Conservation (phyloP, 768 basidiomycete species). For the Lentinula detonsa region DNA sequence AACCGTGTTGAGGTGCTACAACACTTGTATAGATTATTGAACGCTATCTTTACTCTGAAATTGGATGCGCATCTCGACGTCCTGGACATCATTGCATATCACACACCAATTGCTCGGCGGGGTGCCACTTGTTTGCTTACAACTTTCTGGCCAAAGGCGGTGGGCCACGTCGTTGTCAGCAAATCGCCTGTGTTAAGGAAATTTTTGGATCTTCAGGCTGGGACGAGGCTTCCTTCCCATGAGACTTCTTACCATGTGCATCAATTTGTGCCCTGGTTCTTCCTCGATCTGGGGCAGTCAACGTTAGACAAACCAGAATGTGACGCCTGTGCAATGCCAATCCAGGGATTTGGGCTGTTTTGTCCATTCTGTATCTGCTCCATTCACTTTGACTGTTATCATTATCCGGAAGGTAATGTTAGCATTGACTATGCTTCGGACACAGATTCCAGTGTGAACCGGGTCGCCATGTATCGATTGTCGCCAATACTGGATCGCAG, state of each 20-base stretch:
- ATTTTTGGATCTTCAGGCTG: conserved; percentile 2
- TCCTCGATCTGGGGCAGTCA: conserved; percentile 16
- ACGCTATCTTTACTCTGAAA: conserved; percentile 49
- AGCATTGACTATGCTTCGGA: conserved; percentile 45
- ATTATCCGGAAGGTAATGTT: conserved; percentile 58
- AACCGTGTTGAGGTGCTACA: conserved; percentile 32
- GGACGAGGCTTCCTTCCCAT: conserved; percentile 1
- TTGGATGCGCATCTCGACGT: conserved; percentile 66
- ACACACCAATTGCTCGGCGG: conserved; percentile 46
- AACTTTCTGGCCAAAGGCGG: conserved; percentile 60
- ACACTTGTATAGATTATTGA: conserved; percentile 49
- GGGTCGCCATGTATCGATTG: conserved; percentile 58
- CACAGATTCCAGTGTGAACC: conserved; percentile 41
- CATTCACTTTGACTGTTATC: conserved; percentile 78
- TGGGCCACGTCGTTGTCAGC: conserved; percentile 63
- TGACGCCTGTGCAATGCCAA: conserved; percentile 43
- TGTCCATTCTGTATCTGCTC: conserved; percentile 67
- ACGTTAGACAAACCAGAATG: conserved; percentile 40
- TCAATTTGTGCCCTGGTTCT: conserved; percentile 70
- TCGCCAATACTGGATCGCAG: conserved; percentile 37
- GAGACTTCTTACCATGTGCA: conserved; percentile 35
- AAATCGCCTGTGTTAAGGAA: conserved; percentile 25
- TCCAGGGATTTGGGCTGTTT: conserved; percentile 64
- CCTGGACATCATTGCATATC: conserved; percentile 66
- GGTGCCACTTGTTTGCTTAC: conserved; percentile 50